Base-by-base conservation (phyloP, 2,329 filamentous ascomycete species). In the Claviceps lovelessii region DNA sequence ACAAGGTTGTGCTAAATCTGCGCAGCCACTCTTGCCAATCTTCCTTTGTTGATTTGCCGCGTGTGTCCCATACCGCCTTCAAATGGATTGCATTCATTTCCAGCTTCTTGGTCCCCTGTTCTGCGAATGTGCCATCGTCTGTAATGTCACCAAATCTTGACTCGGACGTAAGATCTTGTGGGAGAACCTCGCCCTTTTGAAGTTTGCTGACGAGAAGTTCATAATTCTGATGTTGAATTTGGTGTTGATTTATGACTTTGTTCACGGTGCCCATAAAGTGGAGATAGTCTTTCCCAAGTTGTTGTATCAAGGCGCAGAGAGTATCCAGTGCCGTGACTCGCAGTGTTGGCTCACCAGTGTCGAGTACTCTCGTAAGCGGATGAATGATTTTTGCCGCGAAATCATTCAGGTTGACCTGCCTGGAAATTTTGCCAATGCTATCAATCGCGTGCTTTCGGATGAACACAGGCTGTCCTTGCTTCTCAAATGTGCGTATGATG, bases 11-110 rank as follows among this genome's bases (percentile, higher is more conserved):
- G 65, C 91, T 97, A 71, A 98, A 95, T 33, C 91, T 81, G 58
- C 94, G 83, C 70, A 98, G 89, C 93, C 93, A 99, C 68, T 99
- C 93, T 63, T 95, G 88, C 93, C 93, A 99, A 70, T 99, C 93
- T 66, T 99, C 93, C 63, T 90, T 90, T 10, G 93, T 99, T 0
- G 91, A 96, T 66, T 96, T 96, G 57, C 94, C 90, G 56, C 86
- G 90, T 0, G 94, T 93, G 62, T 97, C 93, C 93, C 93, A 99
- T 0, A 94, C 93, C 59, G 86, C 86, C 70, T 97, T 96, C 28
- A 99, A 76, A 73, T 98, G 94, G 59, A 97, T 90, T 52, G 95
- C 90, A 61, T 98, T 99, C 69, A 97, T 91, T 58, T 95, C 90
- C 39, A 97, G 78, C 70, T 97, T 97, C 75, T 95, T 96, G 13